Evolutionary conservation across 345 rosid species (phyloP).

Genomic region (Citrus trifoliata): DNA sequence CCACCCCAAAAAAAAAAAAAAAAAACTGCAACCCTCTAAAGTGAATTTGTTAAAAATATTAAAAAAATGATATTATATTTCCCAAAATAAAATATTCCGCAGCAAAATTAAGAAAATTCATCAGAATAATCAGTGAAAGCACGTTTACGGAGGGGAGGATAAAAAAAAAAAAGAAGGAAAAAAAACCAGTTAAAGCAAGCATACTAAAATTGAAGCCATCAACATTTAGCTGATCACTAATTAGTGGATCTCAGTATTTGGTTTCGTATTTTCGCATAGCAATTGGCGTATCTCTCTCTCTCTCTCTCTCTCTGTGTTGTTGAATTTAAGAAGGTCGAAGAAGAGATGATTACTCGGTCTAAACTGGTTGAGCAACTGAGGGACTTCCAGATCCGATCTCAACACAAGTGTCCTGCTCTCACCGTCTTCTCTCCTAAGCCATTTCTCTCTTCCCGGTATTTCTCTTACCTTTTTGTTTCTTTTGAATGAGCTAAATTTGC

Average conservation of each 20-base stretch:
- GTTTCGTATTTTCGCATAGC: background rate
- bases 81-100: background rate
- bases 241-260: background rate
- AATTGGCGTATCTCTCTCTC: background rate
- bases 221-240: background rate
- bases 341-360: conserved; percentile 51
- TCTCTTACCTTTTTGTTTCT: background rate
- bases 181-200: background rate
- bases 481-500: background rate
- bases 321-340: background rate
- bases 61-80: too few relatives aligned
- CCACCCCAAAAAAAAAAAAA: too few relatives aligned
- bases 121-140: background rate
- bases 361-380: conserved; percentile 59
- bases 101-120: background rate
- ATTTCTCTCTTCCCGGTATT: conserved; percentile 9
- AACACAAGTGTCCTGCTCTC: conserved; percentile 41
- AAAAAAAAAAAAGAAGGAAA: too few relatives aligned
- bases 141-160: too few relatives aligned
- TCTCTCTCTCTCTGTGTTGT: too few relatives aligned
- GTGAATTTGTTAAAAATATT: too few relatives aligned
- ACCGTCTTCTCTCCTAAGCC: conserved; percentile 50
- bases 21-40: too few relatives aligned
- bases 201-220: background rate
- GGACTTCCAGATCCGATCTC: conserved; percentile 53